These are phyloP conservation scores for Starmerella vaccinii DNA, from an alignment of 805 yeast genomes.

Conservation along the genomic window DNA sequence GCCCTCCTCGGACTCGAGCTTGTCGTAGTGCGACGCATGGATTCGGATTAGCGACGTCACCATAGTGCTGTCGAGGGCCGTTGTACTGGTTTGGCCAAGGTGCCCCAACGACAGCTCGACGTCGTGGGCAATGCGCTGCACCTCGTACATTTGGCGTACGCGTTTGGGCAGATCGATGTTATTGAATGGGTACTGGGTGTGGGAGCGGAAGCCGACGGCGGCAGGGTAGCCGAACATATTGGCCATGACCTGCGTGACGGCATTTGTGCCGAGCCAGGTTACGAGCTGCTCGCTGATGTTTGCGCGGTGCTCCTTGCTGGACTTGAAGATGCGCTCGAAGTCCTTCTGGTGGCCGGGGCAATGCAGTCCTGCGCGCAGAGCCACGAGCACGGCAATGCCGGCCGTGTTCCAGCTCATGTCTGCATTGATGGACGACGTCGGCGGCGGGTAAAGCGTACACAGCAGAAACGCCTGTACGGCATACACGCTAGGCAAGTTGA, in stretches of 20 bases:
- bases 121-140: slow-evolving; percentile 79
- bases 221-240: slow-evolving; percentile 93
- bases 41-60: slow-evolving; percentile 64
- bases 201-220: slow-evolving; percentile 66
- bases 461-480: slow-evolving; percentile 87
- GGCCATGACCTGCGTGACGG: slow-evolving; percentile 81
- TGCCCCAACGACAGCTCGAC: slow-evolving; percentile 37
- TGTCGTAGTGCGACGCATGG: slow-evolving; percentile 61
- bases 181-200: slow-evolving; percentile 29
- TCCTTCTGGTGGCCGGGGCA: slow-evolving; percentile 55
- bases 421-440: slow-evolving; percentile 86
- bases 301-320: slow-evolving; percentile 27
- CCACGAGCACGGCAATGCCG: slow-evolving; percentile 87
- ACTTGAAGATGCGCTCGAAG: slow-evolving; percentile 39
- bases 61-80: slow-evolving; percentile 57
- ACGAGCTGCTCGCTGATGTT: slow-evolving; percentile 56
- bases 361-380: slow-evolving; percentile 83
- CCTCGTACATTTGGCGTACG: slow-evolving; percentile 68
- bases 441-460: slow-evolving; percentile 92
- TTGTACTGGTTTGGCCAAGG: slow-evolving; percentile 13
- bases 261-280: slow-evolving; percentile 91
- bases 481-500: slow-evolving; percentile 83
- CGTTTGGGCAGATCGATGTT: slow-evolving; percentile 44
- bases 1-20: slow-evolving; percentile 52
- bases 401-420: slow-evolving; percentile 94